Evolutionary conservation across 345 rosid genomes (phyloP).

Genomic region (Gossypium raimondii): DNA sequence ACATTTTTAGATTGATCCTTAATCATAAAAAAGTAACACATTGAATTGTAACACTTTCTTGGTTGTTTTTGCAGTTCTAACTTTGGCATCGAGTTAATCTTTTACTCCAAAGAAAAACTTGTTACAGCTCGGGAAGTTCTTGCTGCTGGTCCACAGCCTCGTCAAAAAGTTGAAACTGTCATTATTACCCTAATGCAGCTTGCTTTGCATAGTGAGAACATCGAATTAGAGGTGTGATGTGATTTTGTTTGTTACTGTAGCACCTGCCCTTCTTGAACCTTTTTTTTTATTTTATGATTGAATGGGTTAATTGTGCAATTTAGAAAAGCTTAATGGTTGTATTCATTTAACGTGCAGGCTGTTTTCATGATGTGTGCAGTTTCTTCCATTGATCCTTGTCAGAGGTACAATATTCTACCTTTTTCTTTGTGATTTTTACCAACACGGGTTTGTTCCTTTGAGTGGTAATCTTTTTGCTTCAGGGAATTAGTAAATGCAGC

Average conservation of each 20-base stretch:
- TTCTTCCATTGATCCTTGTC: conserved; percentile 76
- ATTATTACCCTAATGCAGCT: conserved; percentile 81
- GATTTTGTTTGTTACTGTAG: conserved; percentile 8
- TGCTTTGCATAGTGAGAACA: conserved; percentile 79
- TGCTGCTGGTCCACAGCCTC: conserved; percentile 73
- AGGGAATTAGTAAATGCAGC: conserved; percentile 71
- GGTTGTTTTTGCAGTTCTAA: conserved; percentile 47
- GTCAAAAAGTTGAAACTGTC: conserved; percentile 60
- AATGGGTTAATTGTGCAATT: conserved; percentile 5
- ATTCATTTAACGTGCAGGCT: conserved; percentile 50
- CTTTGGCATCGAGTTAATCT: conserved; percentile 66
- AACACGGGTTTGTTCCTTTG: background rate
- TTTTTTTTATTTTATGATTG: background rate
- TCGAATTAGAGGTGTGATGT: conserved; percentile 67
- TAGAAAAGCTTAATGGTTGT: background rate
- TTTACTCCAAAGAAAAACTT: conserved; percentile 56
- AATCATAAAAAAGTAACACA: background rate
- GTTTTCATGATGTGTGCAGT: conserved; percentile 80
- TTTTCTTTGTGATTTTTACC: background rate
- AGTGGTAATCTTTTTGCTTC: conserved; percentile 24
- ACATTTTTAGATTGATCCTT: background rate
- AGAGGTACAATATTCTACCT: conserved; percentile 45
- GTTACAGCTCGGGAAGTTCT: conserved; percentile 70
- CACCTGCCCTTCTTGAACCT: conserved; percentile 9
- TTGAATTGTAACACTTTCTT: background rate